Base-by-base conservation (phyloP, 2,329 filamentous ascomycete genomes). In the Fusarium mexicanum region DNA sequence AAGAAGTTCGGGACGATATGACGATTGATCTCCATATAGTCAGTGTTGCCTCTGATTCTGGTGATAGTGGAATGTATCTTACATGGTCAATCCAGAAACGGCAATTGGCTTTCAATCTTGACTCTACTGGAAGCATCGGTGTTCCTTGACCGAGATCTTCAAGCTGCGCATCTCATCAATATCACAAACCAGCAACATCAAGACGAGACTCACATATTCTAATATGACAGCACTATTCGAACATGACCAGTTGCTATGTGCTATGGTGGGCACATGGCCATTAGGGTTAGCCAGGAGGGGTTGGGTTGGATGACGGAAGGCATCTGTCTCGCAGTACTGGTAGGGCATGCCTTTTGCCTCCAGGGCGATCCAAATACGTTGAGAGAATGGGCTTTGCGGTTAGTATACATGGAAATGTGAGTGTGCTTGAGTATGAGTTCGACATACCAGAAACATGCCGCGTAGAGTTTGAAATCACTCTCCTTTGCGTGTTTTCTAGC, bases 331-430 rank as follows among this genome's bases (percentile, higher is more conserved):
- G 76, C 94, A 91, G 82, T 97, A 97, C 80, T 97, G 93, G 79
- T 97, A 97, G 43, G 89, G 85, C 14, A 96, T 87, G 24, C 90
- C 88, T 80, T 96, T 96, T 77, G 91, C 86, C 81, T 97, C 94
- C 41, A 97, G 87, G 2, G 94, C 93, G 73, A 97, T 96, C 94
- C 94, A 97, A 33, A 96, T 93, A 24, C 94, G 90, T 80, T 97
- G 94, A 4, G 94, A 94, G 80, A 96, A 96, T 33, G 94, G 94
- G 79, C 92, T 93, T 20, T 11, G 16, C 9, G 61, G 60, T 69
- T 38, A 61, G 40, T 61, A 61, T 75, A 18, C 26, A 9, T 35
- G 24, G 4, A 16, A 29, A 11, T 17, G 6, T 2, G 24, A 14
- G n/a, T 33, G 18, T 10, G 12, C 14, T 20, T 31, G 11, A 29